phyloP scores from a whole-genome alignment of 305 asterid species.

The Petunia hybrid region DNA sequence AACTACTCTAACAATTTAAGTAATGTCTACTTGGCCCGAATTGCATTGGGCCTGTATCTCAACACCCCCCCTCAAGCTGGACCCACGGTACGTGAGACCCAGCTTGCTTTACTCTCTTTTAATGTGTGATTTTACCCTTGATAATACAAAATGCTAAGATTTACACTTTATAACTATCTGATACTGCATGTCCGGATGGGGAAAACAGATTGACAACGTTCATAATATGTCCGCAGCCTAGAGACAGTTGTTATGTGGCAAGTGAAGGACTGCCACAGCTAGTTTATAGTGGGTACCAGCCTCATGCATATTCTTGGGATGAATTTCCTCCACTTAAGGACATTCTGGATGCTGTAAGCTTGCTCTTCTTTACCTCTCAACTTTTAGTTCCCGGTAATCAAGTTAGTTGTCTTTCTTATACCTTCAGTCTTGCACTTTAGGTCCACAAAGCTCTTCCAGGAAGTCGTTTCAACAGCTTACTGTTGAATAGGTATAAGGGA shows the following conservation, averaged over 20 bases:
- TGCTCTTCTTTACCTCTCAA: conserved; percentile 27
- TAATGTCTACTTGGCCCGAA: not conserved
- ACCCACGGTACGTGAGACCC: no score
- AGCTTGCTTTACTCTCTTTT: not conserved
- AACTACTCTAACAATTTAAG: no score
- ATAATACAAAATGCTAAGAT: not conserved
- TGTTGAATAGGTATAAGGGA: conserved; percentile 84
- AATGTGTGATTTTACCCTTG: not conserved
- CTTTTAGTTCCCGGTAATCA: conserved; percentile 7
- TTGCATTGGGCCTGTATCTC: not conserved
- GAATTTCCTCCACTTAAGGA: conserved; percentile 85
- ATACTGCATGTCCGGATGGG: not conserved
- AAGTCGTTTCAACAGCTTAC: conserved; percentile 87
- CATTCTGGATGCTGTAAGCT: conserved; percentile 69
- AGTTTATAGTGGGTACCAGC: conserved; percentile 81
- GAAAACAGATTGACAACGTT: not conserved
- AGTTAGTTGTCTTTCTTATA: not conserved
- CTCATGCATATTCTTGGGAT: conserved; percentile 89
- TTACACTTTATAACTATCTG: not conserved
- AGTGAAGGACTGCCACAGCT: conserved; percentile 70
- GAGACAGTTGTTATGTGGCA: conserved; percentile 89
- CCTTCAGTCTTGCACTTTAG: conserved; percentile 49
- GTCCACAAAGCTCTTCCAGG: conserved; percentile 85
- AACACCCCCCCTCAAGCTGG: no score
- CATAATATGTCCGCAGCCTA: conserved; percentile 57